These are phyloP conservation scores for Russula griseocarnosa DNA, from an alignment of 768 basidiomycete genomes.

Conservation along the genomic window DNA sequence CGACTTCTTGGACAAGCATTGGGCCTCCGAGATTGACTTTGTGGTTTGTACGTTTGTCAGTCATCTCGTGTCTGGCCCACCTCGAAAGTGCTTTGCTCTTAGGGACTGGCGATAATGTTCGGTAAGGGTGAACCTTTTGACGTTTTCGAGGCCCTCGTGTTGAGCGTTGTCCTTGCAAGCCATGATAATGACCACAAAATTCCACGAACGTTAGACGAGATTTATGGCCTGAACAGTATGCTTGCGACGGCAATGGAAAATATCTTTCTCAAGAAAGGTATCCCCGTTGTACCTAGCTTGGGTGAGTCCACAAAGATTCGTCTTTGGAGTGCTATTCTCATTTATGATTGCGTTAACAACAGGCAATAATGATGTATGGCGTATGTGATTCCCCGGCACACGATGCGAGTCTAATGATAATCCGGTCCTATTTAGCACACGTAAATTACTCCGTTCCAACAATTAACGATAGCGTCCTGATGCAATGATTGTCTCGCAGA, in stretches of 20 bases:
- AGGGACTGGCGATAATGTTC: conserved; percentile 80
- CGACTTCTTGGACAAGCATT: conserved; percentile 72
- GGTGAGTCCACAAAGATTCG: conserved; percentile 42
- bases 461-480: not conserved
- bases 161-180: conserved; percentile 38
- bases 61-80: not conserved
- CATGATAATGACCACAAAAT: conserved; percentile 79
- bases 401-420: conserved; percentile 15
- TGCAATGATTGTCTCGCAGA: conserved; percentile 38
- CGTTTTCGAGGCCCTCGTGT: not conserved
- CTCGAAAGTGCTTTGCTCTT: not conserved
- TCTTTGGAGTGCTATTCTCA: not conserved
- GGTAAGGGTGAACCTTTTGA: conserved; percentile 38
- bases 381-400: conserved; percentile 42
- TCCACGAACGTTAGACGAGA: conserved; percentile 79
- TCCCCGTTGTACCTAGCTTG: conserved; percentile 78
- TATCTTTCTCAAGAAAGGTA: conserved; percentile 63
- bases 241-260: conserved; percentile 67
- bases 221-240: conserved; percentile 66
- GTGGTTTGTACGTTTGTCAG: conserved; percentile 62
- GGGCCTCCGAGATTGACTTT: conserved; percentile 84
- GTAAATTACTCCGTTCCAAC: conserved; percentile 37
- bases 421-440: conserved; percentile 46
- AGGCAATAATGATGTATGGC: conserved; percentile 94
- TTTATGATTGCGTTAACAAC: conserved; percentile 8